Percentiles rank a stretch among this genome's conserved stretches.
Evolutionary conservation across 2,329 filamentous ascomycete genomes (phyloP).

Genomic region (Penicillium freii): DNA sequence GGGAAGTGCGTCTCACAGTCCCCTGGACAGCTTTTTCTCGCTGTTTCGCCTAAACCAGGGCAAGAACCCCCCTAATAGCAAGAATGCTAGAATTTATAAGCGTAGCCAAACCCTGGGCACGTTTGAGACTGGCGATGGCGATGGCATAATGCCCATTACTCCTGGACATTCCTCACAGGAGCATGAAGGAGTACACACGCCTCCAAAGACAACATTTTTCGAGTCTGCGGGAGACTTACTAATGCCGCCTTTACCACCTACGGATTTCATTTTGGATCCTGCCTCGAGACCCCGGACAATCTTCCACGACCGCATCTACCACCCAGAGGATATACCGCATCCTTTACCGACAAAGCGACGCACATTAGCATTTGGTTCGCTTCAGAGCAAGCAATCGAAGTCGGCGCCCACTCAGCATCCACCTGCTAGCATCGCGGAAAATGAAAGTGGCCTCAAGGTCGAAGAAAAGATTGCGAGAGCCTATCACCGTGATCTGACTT

Average conservation of each 20-base stretch:
- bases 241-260: conserved; percentile 79
- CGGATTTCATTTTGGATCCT: conserved; percentile 81
- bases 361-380: conserved; percentile 38
- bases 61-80: conserved; percentile 49
- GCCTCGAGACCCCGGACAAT: conserved; percentile 80
- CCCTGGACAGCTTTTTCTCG: conserved; percentile 65
- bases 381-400: conserved; percentile 21
- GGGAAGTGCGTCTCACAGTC: conserved; percentile 43
- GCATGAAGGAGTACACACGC: conserved; percentile 59
- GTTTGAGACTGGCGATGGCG: conserved; percentile 17
- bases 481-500: conserved; percentile 86
- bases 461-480: conserved; percentile 97
- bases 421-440: conserved; percentile 15
- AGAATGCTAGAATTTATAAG: conserved; percentile 64
- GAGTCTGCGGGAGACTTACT: conserved; percentile 91
- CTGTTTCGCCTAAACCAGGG: conserved; percentile 65
- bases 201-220: conserved; percentile 88
- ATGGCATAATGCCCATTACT: conserved; percentile 35
- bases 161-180: conserved; percentile 53
- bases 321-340: conserved; percentile 86
- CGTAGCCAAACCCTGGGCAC: conserved; percentile 69
- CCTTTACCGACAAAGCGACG: conserved; percentile 56
- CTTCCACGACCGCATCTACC: conserved; percentile 94
- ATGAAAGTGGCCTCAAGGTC: conserved; percentile 66
- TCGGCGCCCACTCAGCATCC: conserved; percentile 12